phyloP scores from a whole-genome alignment of 768 basidiomycete species.

The Leccinum incarnatum region DNA sequence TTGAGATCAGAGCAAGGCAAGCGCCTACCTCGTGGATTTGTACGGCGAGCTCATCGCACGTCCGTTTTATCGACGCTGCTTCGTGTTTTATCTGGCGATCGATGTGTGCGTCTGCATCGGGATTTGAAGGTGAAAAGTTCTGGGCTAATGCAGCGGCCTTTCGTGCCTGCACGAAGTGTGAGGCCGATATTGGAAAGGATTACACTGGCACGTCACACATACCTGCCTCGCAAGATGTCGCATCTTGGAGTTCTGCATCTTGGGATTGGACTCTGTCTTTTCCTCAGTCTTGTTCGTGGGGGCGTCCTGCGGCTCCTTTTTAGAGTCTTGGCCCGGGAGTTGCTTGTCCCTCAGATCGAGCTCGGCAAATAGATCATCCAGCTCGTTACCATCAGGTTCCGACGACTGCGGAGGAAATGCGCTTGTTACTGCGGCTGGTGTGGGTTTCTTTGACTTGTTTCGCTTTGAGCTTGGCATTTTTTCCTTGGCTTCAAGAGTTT shows the following conservation, averaged over 20 bases:
- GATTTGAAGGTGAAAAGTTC: conserved; percentile 49
- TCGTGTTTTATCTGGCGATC: conserved; percentile 68
- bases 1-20: not conserved
- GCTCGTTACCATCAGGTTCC: conserved; percentile 43
- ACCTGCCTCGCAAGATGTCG: conserved; percentile 76
- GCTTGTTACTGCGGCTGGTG: conserved; percentile 26
- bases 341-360: conserved; percentile 62
- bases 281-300: conserved; percentile 28
- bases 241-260: conserved; percentile 56
- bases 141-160: conserved; percentile 67
- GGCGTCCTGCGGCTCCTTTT: conserved; percentile 40
- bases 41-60: conserved; percentile 64
- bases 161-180: conserved; percentile 49
- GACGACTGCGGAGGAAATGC: conserved; percentile 28
- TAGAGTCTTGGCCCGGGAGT: conserved; percentile 44
- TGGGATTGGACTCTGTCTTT: conserved; percentile 18
- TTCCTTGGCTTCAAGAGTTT: not conserved
- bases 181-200: not conserved
- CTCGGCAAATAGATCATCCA: conserved; percentile 74
- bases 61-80: conserved; percentile 56
- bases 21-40: conserved; percentile 60
- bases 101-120: conserved; percentile 56
- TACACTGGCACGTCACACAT: conserved; percentile 10
- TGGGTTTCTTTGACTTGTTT: conserved; percentile 52
- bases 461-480: conserved; percentile 42